Evolutionary conservation across 495 filamentous ascomycete genomes (phyloP).

Genomic region (Penicillium paxilli): DNA sequence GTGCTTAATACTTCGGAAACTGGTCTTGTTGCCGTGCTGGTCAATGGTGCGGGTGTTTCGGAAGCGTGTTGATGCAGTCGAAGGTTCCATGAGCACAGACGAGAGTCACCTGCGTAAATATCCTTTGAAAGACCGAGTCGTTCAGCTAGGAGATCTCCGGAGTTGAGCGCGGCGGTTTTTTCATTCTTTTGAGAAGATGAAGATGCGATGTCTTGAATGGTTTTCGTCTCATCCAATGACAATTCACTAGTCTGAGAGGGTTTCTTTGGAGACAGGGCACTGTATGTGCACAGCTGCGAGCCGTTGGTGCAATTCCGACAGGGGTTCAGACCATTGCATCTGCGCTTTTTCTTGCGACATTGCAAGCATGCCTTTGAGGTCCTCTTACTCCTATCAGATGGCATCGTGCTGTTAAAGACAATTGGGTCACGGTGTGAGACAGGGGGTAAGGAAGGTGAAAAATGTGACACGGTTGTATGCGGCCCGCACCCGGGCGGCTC

Average conservation of each 20-base stretch:
- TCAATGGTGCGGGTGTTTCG: too few relatives aligned
- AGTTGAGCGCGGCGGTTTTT: neutral
- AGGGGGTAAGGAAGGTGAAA: neutral
- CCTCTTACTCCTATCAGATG: too few relatives aligned
- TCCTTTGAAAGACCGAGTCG: constrained; percentile 10
- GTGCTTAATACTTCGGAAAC: neutral
- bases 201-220: too few relatives aligned
- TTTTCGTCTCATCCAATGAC: neutral
- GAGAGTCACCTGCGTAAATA: neutral
- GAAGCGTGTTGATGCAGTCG: neutral
- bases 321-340: constrained; percentile 36
- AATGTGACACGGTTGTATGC: neutral
- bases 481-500: too few relatives aligned
- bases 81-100: neutral
- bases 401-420: neutral
- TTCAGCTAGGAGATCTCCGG: neutral
- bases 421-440: too few relatives aligned
- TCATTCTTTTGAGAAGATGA: neutral
- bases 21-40: neutral
- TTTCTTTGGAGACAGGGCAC: neutral
- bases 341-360: constrained; percentile 39
- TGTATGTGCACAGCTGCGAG: constrained; percentile 11
- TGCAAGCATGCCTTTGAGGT: neutral
- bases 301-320: constrained; percentile 24
- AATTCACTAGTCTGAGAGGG: neutral